A percentile compares a stretch with the other conserved stretches of the same genome.
phyloP scores from a whole-genome alignment of 768 basidiomycete genomes.

The Leccinum subtestaceum region DNA sequence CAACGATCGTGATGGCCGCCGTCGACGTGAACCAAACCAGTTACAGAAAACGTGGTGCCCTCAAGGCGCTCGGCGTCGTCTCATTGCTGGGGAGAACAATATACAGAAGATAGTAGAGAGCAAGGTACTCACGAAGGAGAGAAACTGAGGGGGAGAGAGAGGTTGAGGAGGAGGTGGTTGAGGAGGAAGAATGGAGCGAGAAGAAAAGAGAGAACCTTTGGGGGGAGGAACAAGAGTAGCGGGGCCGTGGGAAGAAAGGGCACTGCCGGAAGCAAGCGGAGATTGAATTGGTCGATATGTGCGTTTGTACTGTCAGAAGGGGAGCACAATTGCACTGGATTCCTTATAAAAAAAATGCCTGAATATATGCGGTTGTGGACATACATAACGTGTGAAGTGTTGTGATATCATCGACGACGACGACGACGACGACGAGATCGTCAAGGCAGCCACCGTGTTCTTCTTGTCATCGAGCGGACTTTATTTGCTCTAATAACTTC shows the following conservation, averaged over 20 bases:
- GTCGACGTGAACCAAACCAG: slow-evolving; percentile 2
- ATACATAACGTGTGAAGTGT: not conserved
- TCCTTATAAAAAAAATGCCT: not conserved
- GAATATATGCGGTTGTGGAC: not conserved
- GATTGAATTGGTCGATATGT: slow-evolving; percentile 36
- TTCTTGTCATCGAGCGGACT: slow-evolving; percentile 16
- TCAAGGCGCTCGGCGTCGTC: slow-evolving; percentile 23
- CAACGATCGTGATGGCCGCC: slow-evolving; percentile 7
- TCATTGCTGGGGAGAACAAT: slow-evolving; percentile 10
- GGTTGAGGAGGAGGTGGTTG: slow-evolving; percentile 15
- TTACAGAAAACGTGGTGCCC: slow-evolving; percentile 28
- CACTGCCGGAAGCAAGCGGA: slow-evolving; percentile 38
- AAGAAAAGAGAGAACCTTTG: slow-evolving; percentile 23
- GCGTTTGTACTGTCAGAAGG: not conserved
- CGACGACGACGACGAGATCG: not conserved
- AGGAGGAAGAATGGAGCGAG: slow-evolving; percentile 28
- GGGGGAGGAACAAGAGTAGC: slow-evolving; percentile 46
- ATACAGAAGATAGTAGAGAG: not conserved
- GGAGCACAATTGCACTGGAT: not conserved
- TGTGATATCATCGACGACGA: not conserved
- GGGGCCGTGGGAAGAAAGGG: slow-evolving; percentile 38
- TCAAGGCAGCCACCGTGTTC: not conserved
- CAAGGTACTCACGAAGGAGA: slow-evolving; percentile 26
- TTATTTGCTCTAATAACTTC: slow-evolving; percentile 2
- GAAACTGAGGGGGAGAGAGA: slow-evolving; percentile 9